phyloP scores from a whole-genome alignment of 352 stramenopile species.

The Globisporangium echinulatum region DNA sequence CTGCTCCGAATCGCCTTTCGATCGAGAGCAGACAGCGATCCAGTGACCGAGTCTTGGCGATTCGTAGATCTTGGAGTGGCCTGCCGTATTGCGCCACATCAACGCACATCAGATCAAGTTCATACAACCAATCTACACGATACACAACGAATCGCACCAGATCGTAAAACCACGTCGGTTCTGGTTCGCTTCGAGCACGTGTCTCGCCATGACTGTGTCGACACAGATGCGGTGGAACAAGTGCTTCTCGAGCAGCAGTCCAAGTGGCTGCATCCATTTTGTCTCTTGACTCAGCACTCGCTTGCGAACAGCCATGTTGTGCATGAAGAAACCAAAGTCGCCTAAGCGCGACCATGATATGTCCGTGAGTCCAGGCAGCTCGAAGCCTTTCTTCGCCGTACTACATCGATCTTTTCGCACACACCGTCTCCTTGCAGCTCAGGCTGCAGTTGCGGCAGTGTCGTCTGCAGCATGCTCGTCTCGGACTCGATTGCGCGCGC shows the following conservation, averaged over 20 bases:
- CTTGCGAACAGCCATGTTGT: not conserved
- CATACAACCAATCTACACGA: not conserved
- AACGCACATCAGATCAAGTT: too few relatives aligned
- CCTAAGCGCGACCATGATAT: not conserved
- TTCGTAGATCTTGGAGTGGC: not conserved
- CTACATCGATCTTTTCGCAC: not conserved
- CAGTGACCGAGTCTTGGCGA: not conserved
- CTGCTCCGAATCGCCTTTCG: not conserved
- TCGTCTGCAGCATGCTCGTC: not conserved
- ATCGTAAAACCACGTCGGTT: constrained; percentile 8
- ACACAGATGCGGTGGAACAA: constrained; percentile 12
- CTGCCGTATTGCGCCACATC: not conserved
- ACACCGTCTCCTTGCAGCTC: not conserved
- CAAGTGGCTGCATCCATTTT: constrained; percentile 8
- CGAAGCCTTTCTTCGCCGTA: too few relatives aligned
- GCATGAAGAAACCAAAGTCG: not conserved
- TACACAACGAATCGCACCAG: not conserved
- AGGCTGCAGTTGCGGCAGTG: not conserved
- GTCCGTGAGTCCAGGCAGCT: too few relatives aligned
- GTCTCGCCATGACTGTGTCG: not conserved
- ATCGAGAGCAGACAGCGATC: not conserved
- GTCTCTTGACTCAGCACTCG: not conserved
- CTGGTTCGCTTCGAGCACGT: not conserved
- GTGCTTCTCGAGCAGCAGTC: constrained; percentile 13
- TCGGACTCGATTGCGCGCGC: not conserved